A percentile compares a stretch with the other conserved stretches of the same genome.
phyloP scores from a whole-genome alignment of 805 yeast genomes.

The Komagataella populi region DNA sequence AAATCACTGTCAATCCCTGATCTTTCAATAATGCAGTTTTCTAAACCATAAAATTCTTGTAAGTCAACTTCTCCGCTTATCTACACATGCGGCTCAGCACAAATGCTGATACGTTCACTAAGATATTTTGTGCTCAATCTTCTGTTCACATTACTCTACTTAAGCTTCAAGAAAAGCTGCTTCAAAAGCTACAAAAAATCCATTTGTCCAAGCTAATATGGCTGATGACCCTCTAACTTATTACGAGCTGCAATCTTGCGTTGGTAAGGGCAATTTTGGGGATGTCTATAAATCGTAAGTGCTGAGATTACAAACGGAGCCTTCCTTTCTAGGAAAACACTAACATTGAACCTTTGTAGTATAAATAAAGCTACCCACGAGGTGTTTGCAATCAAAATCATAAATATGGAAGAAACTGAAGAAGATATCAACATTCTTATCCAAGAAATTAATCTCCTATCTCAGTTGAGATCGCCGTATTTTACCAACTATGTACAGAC shows the following conservation, averaged over 20 bases:
- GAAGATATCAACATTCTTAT: conserved; percentile 63
- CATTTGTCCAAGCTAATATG: background rate
- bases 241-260: conserved; percentile 32
- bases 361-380: conserved; percentile 19
- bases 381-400: conserved; percentile 74
- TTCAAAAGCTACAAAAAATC: background rate
- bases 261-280: conserved; percentile 81
- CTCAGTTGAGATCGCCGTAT: conserved; percentile 48
- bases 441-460: conserved; percentile 68
- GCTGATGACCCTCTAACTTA: conserved; percentile 4
- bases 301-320: background rate
- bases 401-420: conserved; percentile 65
- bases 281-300: conserved; percentile 58
- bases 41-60: background rate
- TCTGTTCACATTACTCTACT: background rate
- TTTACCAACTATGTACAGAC: conserved; percentile 61
- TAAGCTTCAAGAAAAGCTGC: background rate
- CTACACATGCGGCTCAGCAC: background rate
- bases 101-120: background rate
- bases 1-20: background rate
- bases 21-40: background rate
- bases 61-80: background rate
- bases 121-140: background rate
- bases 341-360: conserved; percentile 5
- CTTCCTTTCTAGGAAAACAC: background rate